phyloP scores from a whole-genome alignment of 2,329 filamentous ascomycete genomes.

The Aspergillus ibericus region DNA sequence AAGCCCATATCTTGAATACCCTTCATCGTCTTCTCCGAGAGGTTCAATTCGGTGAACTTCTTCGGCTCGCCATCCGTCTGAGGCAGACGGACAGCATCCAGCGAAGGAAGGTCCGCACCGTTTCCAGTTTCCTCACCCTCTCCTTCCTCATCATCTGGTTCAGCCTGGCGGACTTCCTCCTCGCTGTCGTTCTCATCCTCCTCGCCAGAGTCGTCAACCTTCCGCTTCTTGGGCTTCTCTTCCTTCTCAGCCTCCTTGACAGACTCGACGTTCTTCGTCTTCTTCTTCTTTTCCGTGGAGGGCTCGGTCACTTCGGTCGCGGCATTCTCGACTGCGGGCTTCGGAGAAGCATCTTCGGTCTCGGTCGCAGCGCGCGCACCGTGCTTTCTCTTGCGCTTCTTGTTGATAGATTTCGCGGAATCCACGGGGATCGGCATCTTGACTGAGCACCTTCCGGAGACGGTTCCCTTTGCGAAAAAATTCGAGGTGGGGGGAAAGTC shows the following conservation, averaged over 20 bases:
- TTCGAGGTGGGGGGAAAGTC: not conserved
- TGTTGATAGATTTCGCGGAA: constrained; percentile 38
- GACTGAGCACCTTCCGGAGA: constrained; percentile 15
- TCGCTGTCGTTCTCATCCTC: constrained; percentile 36
- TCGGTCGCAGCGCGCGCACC: constrained; percentile 25
- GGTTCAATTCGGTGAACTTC: constrained; percentile 76
- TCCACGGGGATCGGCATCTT: constrained; percentile 40
- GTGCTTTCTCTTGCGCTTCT: constrained; percentile 51
- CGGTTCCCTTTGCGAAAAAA: constrained; percentile 5
- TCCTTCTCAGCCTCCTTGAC: constrained; percentile 22
- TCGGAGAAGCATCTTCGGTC: constrained; percentile 28
- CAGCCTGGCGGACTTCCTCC: constrained; percentile 24
- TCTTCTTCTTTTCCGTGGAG: constrained; percentile 16
- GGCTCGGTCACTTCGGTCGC: constrained; percentile 19
- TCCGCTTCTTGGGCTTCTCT: constrained; percentile 39
- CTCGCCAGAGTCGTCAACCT: constrained; percentile 37
- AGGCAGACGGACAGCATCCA: constrained; percentile 55
- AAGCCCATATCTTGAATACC: constrained; percentile 92
- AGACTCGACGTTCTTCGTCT: constrained; percentile 19
- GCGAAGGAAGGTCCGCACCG: constrained; percentile 53
- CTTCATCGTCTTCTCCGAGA: constrained; percentile 85
- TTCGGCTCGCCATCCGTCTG: constrained; percentile 60
- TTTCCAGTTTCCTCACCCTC: constrained; percentile 31
- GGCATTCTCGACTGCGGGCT: constrained; percentile 26
- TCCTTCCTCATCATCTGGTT: constrained; percentile 36